phyloP scores from a whole-genome alignment of 106 monocot genomes.

The Acorus gramineus region DNA sequence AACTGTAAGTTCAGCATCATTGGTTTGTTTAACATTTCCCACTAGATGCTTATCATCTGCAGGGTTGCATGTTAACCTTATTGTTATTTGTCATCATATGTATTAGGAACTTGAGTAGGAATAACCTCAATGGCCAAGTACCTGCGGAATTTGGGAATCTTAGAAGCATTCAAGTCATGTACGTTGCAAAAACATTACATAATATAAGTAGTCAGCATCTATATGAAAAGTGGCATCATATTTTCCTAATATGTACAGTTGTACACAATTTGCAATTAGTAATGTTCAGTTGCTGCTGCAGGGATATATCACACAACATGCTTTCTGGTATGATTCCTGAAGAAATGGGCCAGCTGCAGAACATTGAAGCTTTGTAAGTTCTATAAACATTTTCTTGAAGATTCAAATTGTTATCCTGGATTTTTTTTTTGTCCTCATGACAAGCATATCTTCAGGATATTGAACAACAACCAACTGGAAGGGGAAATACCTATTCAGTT shows the following conservation, averaged over 20 bases:
- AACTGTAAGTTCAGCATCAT: conserved; percentile 42
- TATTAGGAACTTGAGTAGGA: conserved; percentile 78
- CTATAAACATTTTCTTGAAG: neutral
- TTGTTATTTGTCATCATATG: neutral
- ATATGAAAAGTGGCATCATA: too few relatives aligned
- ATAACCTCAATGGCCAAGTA: conserved; percentile 42
- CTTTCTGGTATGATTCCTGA: conserved; percentile 76
- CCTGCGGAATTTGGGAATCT: conserved; percentile 90
- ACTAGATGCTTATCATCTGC: neutral
- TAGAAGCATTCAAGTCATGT: conserved; percentile 93
- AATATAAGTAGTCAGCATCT: too few relatives aligned
- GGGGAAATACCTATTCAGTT: conserved; percentile 75
- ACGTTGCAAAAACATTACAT: conserved; percentile 6
- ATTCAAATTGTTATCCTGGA: neutral
- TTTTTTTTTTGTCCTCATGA: neutral
- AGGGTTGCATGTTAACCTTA: neutral
- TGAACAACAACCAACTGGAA: conserved; percentile 76
- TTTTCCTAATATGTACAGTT: too few relatives aligned
- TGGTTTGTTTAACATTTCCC: neutral
- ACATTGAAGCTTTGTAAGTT: conserved; percentile 64
- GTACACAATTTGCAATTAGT: neutral
- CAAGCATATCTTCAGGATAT: conserved; percentile 41
- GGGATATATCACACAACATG: conserved; percentile 78
- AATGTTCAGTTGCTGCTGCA: conserved; percentile 6
- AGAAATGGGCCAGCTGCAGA: conserved; percentile 86